phyloP scores from a whole-genome alignment of 331 rosid species.

The Prunus yedoensis region DNA sequence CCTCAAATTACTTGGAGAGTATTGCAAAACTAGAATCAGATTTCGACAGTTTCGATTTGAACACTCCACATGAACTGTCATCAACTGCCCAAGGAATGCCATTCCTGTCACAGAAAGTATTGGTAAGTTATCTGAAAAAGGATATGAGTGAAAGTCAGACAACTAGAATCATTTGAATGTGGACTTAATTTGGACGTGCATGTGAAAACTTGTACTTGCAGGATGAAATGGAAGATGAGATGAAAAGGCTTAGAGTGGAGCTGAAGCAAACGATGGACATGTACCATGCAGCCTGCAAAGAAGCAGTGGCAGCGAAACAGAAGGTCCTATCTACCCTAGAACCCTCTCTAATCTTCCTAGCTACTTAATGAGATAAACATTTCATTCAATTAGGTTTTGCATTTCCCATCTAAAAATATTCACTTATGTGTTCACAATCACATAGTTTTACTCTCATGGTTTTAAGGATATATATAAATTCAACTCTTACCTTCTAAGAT shows the following conservation, averaged over 20 bases:
- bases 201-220: slow-evolving; percentile 12
- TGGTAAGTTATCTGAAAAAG: not conserved
- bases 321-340: slow-evolving; percentile 15
- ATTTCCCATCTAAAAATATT: not conserved
- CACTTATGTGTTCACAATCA: not conserved
- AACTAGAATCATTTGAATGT: too few relatives aligned
- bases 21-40: not conserved
- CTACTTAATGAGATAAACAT: not conserved
- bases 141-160: not conserved
- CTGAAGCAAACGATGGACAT: slow-evolving; percentile 25
- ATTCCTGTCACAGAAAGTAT: slow-evolving; percentile 18
- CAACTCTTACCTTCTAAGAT: too few relatives aligned
- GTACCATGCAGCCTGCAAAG: slow-evolving; percentile 32
- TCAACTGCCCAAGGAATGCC: not conserved
- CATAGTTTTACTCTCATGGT: too few relatives aligned
- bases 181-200: too few relatives aligned
- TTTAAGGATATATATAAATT: too few relatives aligned
- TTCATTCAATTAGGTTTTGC: not conserved
- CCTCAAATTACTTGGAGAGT: not conserved
- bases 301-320: slow-evolving; percentile 25
- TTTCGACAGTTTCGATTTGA: not conserved
- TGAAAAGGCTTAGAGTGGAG: slow-evolving; percentile 32
- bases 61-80: not conserved
- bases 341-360: not conserved
- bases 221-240: slow-evolving; percentile 33